Evolutionary conservation across 176 grass and related monocot genomes (phyloP).

Genomic region (Musa acuminata): DNA sequence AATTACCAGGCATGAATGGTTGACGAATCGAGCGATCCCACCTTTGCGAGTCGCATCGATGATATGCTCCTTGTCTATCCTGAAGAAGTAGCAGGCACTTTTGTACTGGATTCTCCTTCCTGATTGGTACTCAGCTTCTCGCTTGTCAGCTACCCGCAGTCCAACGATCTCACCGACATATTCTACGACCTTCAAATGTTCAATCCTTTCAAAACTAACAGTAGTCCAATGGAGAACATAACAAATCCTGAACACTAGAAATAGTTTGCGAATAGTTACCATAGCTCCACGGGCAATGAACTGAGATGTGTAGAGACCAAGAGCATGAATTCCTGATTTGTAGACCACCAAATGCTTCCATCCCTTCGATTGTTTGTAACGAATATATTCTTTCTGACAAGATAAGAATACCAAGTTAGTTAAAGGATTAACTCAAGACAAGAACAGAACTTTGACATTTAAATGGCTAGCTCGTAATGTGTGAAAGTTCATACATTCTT

Average conservation of each 20-base stretch:
- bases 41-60: slow-evolving; percentile 91
- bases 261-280: slow-evolving; percentile 30
- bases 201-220: background rate
- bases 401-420: slow-evolving; percentile 5
- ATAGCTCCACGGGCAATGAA: slow-evolving; percentile 76
- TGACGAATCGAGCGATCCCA: slow-evolving; percentile 87
- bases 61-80: slow-evolving; percentile 83
- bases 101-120: slow-evolving; percentile 72
- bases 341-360: slow-evolving; percentile 91
- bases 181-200: slow-evolving; percentile 70
- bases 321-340: slow-evolving; percentile 91
- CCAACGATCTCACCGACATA: slow-evolving; percentile 87
- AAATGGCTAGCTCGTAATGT: too few relatives aligned
- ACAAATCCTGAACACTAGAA: background rate
- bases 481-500: too few relatives aligned
- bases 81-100: slow-evolving; percentile 84
- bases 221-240: background rate
- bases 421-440: background rate
- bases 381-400: slow-evolving; percentile 67
- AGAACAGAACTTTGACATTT: background rate
- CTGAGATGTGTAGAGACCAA: slow-evolving; percentile 84
- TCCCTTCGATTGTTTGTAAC: slow-evolving; percentile 60
- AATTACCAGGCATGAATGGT: slow-evolving; percentile 79
- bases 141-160: slow-evolving; percentile 65
- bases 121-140: slow-evolving; percentile 80